A percentile compares a stretch with the other conserved stretches of the same genome.
Conservation (phyloP, 768 basidiomycete species). For the Pisolithus sp. region DNA sequence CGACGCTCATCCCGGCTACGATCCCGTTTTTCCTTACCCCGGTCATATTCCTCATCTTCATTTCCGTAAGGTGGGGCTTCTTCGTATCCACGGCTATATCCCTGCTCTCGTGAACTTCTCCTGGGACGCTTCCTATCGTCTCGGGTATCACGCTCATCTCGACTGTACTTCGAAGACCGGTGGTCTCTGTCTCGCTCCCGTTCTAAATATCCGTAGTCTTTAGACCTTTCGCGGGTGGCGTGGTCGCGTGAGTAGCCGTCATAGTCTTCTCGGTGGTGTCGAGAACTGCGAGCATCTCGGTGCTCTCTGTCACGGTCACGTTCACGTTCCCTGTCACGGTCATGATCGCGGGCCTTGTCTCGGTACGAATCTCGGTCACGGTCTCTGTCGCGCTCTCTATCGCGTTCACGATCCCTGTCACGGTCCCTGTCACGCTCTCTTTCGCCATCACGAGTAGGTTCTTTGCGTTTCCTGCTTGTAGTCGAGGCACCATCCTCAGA, state of each 20-base stretch:
- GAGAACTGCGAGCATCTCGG: constrained; percentile 23
- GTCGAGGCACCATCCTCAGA: constrained; percentile 81
- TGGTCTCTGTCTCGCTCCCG: constrained; percentile 37
- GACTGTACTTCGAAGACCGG: constrained; percentile 40
- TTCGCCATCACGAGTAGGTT: constrained; percentile 50
- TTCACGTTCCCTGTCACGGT: constrained; percentile 26
- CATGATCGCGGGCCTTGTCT: constrained; percentile 9
- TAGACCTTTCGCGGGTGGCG: constrained; percentile 30
- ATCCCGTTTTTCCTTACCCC: constrained; percentile 36
- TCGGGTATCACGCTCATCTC: constrained; percentile 51
- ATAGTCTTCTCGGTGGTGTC: constrained; percentile 32
- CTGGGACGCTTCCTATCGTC: constrained; percentile 43
- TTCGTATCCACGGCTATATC: constrained; percentile 41
- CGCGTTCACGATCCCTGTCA: constrained; percentile 27
- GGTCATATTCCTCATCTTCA: constrained; percentile 35
- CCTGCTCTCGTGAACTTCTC: constrained; percentile 35
- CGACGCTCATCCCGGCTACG: constrained; percentile 38
- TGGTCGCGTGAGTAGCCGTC: constrained; percentile 27
- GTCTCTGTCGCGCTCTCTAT: constrained; percentile 21
- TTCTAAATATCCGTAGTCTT: constrained; percentile 27
- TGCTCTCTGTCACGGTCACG: constrained; percentile 38
- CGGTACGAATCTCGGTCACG: constrained; percentile 20
- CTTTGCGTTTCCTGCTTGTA: constrained; percentile 75
- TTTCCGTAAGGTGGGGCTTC: constrained; percentile 35
- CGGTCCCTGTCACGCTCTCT: constrained; percentile 43